A percentile compares a stretch with the other conserved stretches of the same genome.
These are phyloP conservation scores for Hyaloscypha finlandica DNA, from an alignment of 495 filamentous ascomycete genomes.

Conservation along the genomic window DNA sequence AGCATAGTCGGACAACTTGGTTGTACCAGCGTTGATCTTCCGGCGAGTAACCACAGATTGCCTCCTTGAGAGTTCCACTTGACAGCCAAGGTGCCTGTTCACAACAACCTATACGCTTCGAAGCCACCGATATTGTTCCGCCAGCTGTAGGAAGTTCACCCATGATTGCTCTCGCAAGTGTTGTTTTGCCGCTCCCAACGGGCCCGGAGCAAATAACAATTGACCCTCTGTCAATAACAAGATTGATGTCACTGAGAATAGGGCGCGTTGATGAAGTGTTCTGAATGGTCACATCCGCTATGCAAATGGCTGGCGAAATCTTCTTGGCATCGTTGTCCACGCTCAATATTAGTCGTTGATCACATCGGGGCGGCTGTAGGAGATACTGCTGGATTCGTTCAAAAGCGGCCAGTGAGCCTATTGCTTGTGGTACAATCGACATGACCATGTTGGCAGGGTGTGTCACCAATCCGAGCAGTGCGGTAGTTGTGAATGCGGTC, in stretches of 20 bases:
- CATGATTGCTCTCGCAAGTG: slow-evolving; percentile 70
- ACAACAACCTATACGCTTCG: slow-evolving; percentile 73
- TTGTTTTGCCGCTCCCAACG: slow-evolving; percentile 77
- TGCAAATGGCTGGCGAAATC: neutral
- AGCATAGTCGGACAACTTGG: slow-evolving; percentile 55
- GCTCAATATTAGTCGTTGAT: no score
- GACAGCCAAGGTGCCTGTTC: slow-evolving; percentile 82
- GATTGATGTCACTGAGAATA: slow-evolving; percentile 16
- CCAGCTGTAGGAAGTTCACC: slow-evolving; percentile 68
- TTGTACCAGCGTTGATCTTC: slow-evolving; percentile 47
- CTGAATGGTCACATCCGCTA: neutral
- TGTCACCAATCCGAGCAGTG: slow-evolving; percentile 40
- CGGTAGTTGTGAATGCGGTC: slow-evolving; percentile 40
- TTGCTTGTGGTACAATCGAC: slow-evolving; percentile 32
- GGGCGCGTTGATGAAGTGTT: slow-evolving; percentile 7
- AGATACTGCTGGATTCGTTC: slow-evolving; percentile 39
- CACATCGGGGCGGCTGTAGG: neutral
- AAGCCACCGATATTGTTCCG: slow-evolving; percentile 60
- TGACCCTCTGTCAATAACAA: slow-evolving; percentile 12
- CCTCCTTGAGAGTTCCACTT: slow-evolving; percentile 73
- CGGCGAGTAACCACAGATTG: slow-evolving; percentile 42
- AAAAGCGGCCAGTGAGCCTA: slow-evolving; percentile 36
- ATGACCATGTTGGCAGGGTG: slow-evolving; percentile 38
- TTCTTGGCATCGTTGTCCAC: no score
- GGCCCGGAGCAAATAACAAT: slow-evolving; percentile 48